A percentile compares a stretch with the other conserved stretches of the same genome.
Evolutionary conservation across 495 filamentous ascomycete genomes (phyloP).

Genomic region (Oleoguttula mirabilis): DNA sequence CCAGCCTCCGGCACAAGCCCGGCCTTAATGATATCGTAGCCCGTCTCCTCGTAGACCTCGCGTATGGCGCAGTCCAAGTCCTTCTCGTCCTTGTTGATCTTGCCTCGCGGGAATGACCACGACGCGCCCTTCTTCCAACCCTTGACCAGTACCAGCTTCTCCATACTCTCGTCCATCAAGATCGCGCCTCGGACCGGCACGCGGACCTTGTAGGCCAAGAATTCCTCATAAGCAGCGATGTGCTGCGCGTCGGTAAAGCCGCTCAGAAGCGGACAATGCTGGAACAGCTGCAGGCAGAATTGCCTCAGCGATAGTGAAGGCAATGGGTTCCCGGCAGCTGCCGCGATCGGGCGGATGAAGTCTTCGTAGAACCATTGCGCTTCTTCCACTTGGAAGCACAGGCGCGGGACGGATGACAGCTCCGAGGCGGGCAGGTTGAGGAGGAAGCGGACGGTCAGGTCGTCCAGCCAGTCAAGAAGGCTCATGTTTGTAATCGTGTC

Average conservation of each 20-base stretch:
- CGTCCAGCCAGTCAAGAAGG: constrained; percentile 64
- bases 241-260: constrained; percentile 65
- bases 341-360: constrained; percentile 70
- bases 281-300: constrained; percentile 81
- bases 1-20: constrained; percentile 56
- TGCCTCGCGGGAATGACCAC: constrained; percentile 94
- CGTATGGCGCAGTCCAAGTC: constrained; percentile 85
- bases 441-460: constrained; percentile 89
- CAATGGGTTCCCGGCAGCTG: constrained; percentile 47
- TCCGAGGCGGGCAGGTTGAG: constrained; percentile 89
- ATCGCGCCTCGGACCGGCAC: constrained; percentile 92
- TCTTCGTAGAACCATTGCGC: constrained; percentile 99
- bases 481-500: constrained; percentile 4
- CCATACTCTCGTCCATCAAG: constrained; percentile 81
- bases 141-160: constrained; percentile 81
- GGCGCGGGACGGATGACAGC: constrained; percentile 75
- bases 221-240: constrained; percentile 71
- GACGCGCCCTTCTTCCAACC: constrained; percentile 94
- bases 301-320: constrained; percentile 71
- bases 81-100: constrained; percentile 92
- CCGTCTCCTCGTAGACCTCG: constrained; percentile 93
- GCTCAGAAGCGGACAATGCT: constrained; percentile 79
- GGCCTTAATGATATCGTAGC: constrained; percentile 63
- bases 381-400: constrained; percentile 97
- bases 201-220: constrained; percentile 82